A percentile compares a stretch with the other conserved stretches of the same genome.
These are phyloP conservation scores for Plantago ovata DNA, from an alignment of 257 asterid genomes.

Conservation along the genomic window DNA sequence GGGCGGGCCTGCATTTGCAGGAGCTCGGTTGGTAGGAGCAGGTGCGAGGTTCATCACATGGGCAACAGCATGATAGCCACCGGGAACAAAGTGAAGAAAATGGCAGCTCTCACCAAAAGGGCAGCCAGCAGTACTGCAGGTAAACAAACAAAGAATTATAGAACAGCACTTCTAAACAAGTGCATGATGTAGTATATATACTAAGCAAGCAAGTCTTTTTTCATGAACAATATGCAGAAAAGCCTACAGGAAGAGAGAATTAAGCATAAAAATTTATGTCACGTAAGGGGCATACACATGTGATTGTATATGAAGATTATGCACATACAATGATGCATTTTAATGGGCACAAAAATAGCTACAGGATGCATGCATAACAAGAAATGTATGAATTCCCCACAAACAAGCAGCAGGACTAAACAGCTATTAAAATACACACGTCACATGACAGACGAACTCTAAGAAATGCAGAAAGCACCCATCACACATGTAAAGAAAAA, in stretches of 20 bases:
- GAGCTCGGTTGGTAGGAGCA: constrained; percentile 42
- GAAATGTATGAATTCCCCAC: neutral
- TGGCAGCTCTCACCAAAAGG: constrained; percentile 74
- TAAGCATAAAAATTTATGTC: too few relatives aligned
- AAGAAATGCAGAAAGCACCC: too few relatives aligned
- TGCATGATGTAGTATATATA: constrained; percentile 8
- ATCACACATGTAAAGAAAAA: too few relatives aligned
- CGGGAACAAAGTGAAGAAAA: constrained; percentile 83
- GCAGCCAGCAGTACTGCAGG: constrained; percentile 59
- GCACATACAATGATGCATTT: neutral
- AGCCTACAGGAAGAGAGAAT: too few relatives aligned
- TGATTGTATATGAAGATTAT: neutral
- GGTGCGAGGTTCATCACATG: constrained; percentile 81
- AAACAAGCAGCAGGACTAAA: neutral
- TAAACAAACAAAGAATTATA: constrained; percentile 6
- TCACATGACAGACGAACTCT: too few relatives aligned
- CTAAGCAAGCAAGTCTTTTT: constrained; percentile 53
- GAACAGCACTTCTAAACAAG: neutral
- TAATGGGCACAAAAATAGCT: too few relatives aligned
- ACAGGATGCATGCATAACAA: neutral
- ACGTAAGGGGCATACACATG: neutral
- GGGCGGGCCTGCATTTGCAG: constrained; percentile 33
- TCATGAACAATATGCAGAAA: too few relatives aligned
- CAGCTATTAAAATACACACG: neutral
- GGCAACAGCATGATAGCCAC: constrained; percentile 84